phyloP scores from a whole-genome alignment of 441 rosid genomes.

The Populus hybrid region DNA sequence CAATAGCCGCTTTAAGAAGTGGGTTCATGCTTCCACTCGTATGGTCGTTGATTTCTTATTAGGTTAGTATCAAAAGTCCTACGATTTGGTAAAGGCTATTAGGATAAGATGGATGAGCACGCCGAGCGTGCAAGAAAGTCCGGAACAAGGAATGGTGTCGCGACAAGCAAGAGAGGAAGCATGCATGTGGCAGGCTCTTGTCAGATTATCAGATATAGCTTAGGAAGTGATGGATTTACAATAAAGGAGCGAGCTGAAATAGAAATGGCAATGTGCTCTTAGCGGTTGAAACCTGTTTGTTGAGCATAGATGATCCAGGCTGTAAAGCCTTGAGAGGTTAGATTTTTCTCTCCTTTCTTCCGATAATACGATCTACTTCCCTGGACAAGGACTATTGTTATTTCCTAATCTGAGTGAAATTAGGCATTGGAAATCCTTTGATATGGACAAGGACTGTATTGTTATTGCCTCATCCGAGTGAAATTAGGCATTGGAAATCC shows the following conservation, averaged over 20 bases:
- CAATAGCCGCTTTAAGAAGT: not conserved
- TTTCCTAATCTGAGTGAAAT: not conserved
- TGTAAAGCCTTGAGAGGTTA: not conserved
- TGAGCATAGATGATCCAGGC: not conserved
- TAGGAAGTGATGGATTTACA: not conserved
- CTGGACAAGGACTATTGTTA: too few relatives aligned
- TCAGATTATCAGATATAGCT: not conserved
- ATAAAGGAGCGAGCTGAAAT: not conserved
- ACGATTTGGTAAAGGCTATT: too few relatives aligned
- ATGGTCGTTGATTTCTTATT: not conserved
- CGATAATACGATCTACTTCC: too few relatives aligned
- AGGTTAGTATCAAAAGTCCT: not conserved
- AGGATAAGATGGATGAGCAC: not conserved
- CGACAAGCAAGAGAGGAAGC: not conserved
- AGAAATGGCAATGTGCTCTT: not conserved
- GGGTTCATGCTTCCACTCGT: slow-evolving; percentile 4
- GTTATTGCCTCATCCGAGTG: too few relatives aligned
- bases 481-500: too few relatives aligned
- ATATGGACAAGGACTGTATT: too few relatives aligned
- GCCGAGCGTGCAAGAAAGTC: not conserved
- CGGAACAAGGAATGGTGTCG: not conserved
- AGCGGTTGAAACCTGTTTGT: not conserved
- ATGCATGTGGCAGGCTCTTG: not conserved
- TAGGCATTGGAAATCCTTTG: too few relatives aligned
- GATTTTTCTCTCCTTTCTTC: not conserved